phyloP scores from a whole-genome alignment of 2,329 filamentous ascomycete species.

The Cordyceps fumosorosea region DNA sequence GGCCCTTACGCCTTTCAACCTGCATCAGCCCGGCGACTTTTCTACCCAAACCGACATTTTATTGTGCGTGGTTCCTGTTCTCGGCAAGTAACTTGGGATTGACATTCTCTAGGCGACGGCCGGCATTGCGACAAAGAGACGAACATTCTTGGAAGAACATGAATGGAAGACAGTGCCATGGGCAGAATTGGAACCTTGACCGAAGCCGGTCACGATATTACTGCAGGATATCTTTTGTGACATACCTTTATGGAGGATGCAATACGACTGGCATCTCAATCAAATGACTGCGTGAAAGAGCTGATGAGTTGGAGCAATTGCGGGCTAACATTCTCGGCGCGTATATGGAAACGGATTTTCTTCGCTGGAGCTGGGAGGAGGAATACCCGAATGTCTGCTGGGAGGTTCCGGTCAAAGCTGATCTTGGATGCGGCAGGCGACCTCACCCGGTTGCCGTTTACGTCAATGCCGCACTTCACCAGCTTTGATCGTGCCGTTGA shows the following conservation, averaged over 20 bases:
- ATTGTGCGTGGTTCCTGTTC: neutral
- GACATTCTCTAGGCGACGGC: constrained; percentile 5
- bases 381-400: neutral
- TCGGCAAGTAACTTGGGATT: neutral
- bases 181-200: neutral
- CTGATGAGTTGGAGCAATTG: neutral
- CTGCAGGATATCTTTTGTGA: constrained; percentile 14
- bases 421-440: neutral
- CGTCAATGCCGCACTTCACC: neutral
- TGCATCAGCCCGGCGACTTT: constrained; percentile 10
- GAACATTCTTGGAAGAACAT: constrained; percentile 9
- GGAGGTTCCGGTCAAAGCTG: neutral
- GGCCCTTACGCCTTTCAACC: constrained; percentile 11
- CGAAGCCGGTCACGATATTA: constrained; percentile 9
- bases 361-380: neutral
- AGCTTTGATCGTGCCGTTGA: neutral
- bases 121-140: constrained; percentile 12
- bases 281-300: no score
- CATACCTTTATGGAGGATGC: constrained; percentile 8
- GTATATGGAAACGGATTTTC: neutral
- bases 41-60: neutral
- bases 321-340: neutral
- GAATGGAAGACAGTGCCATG: constrained; percentile 12
- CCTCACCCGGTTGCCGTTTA: neutral
- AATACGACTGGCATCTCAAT: no score